A percentile compares a stretch with the other conserved stretches of the same genome.
Evolutionary conservation across 202 grass and related monocot species (phyloP).

Genomic region (Zoysia matrella): DNA sequence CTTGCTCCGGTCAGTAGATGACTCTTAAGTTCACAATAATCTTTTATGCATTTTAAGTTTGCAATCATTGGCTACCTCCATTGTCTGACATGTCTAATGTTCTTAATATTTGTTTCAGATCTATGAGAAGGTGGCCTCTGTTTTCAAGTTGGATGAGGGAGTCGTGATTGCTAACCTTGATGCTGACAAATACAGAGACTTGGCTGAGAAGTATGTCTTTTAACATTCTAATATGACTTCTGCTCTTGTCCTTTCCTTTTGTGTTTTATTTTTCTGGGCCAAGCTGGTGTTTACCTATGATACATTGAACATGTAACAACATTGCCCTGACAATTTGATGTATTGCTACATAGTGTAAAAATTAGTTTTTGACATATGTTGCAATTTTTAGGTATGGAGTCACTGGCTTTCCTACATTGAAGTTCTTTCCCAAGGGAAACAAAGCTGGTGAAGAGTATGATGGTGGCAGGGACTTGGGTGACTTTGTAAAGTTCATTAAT

Average conservation of each 20-base stretch:
- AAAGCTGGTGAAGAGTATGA: constrained; percentile 84
- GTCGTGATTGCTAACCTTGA: constrained; percentile 90
- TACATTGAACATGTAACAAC: background rate
- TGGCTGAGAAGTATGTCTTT: constrained; percentile 76
- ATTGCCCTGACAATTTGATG: background rate
- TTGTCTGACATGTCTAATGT: constrained; percentile 7
- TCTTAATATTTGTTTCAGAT: constrained; percentile 48
- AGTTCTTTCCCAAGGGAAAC: constrained; percentile 82
- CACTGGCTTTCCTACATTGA: constrained; percentile 65
- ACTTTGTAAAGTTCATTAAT: constrained; percentile 76
- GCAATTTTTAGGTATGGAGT: constrained; percentile 52
- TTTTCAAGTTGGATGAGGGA: constrained; percentile 74
- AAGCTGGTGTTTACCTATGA: background rate
- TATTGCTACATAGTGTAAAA: background rate
- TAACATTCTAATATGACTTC: background rate
- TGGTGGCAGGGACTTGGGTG: constrained; percentile 61
- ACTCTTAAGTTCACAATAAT: background rate
- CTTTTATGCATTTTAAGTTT: constrained; percentile 7
- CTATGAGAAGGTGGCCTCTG: constrained; percentile 83
- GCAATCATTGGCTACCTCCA: constrained; percentile 1
- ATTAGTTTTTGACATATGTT: background rate
- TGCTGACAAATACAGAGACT: constrained; percentile 77
- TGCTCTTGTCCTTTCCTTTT: background rate
- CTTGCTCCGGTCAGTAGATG: constrained; percentile 90
- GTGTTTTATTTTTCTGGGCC: background rate